Evolutionary conservation across 108 stramenopile genomes (phyloP), one percentile per base, ranked within the genome.

Genomic region (Skeletonema marinoi): DNA sequence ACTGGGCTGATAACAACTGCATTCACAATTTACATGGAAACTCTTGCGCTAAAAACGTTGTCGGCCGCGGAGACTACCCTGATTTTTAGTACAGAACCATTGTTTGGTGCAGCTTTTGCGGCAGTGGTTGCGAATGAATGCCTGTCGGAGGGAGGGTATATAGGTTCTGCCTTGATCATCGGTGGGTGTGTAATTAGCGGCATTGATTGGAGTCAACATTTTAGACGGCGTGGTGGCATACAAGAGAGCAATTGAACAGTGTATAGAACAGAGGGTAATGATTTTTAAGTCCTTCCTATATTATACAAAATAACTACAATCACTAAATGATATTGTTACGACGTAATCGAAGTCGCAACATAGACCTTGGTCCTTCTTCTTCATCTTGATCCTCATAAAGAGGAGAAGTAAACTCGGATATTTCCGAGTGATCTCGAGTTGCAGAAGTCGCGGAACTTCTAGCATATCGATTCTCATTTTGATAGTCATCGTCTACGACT

Each of bases 1-100:
- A 98, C 97, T 8, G 97, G 97, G 1, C 30, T 90, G 21, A 62
- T 97, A 42, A 96, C 96, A 5, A 98, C 96, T 31, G 95, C 94
- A 29, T 73, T 98, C 36, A 94, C 97, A 35, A 85, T 97, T 33
- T 94, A 80, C 66, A 88, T 94, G 82, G 96, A 98, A 87, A 96
- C 93, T 12, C 14, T 92, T 25, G 97, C 97, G 3, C 79, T 98
- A 61, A 78, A 89, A 42, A 93, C 89, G 9, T 78, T 98, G 10
- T 88, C 87, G 14, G 97, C 97, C 4, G 82, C 94, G 4, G 97
- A 98, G 68, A 94, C 95, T 10, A 98, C 97, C 4, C 74, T 98
- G 31, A 90, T 98, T 32, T 89, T 97, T 32, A 88, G 89, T 13
- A 97, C 97, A 4, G 96, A 97, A 78, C 96, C 97, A 14, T 42